These are phyloP conservation scores for Suillus alpinus DNA, from an alignment of 768 basidiomycete species.

Conservation along the genomic window DNA sequence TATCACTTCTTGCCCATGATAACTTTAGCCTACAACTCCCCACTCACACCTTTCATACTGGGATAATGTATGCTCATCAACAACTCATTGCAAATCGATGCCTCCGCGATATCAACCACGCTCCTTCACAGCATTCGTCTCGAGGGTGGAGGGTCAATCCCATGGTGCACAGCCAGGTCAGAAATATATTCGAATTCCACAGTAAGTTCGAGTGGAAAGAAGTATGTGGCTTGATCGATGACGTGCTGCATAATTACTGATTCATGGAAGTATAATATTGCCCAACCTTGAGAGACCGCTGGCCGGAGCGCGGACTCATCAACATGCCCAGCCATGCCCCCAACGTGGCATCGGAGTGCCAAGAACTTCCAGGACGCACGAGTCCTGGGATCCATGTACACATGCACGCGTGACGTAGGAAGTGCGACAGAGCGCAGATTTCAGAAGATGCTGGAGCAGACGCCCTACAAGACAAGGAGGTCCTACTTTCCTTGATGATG, in stretches of 20 bases:
- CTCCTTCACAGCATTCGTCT: background rate
- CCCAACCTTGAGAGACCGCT: background rate
- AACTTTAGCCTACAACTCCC: background rate
- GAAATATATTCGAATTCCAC: background rate
- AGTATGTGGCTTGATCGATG: background rate
- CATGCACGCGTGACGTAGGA: background rate
- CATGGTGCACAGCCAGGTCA: background rate
- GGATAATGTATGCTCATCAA: background rate
- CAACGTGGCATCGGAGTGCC: background rate
- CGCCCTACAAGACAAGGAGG: background rate
- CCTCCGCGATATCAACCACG: background rate
- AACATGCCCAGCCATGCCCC: background rate
- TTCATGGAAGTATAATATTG: background rate
- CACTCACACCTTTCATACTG: background rate
- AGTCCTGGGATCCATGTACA: background rate
- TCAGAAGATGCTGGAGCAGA: background rate
- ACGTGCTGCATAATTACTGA: background rate
- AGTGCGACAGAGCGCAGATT: background rate
- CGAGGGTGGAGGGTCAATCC: background rate
- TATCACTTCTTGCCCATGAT: background rate
- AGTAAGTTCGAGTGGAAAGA: background rate
- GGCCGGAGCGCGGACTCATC: background rate
- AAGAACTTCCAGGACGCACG: background rate
- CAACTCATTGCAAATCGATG: background rate
- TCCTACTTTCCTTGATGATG: background rate